These are phyloP conservation scores for Rutstroemia sydowiana DNA, from an alignment of 2,329 filamentous ascomycete genomes.

Conservation along the genomic window DNA sequence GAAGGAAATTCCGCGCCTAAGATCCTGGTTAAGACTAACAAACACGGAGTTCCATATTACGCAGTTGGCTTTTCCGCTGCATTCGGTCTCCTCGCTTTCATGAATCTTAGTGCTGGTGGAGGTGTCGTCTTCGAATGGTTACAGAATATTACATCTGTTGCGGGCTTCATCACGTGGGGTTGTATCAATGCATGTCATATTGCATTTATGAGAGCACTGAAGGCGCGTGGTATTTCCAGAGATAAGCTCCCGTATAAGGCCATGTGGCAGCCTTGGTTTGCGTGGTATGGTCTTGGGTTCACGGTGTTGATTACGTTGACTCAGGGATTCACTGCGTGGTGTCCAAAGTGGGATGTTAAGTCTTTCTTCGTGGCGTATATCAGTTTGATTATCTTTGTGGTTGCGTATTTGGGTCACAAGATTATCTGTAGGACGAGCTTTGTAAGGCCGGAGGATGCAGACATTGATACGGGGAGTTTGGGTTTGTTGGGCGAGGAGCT, in stretches of 20 bases:
- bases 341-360: slow-evolving; percentile 47
- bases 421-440: slow-evolving; percentile 31
- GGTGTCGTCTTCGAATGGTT: slow-evolving; percentile 64
- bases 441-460: slow-evolving; percentile 34
- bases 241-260: slow-evolving; percentile 53
- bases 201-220: slow-evolving; percentile 55
- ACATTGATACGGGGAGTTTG: slow-evolving; percentile 36
- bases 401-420: slow-evolving; percentile 56
- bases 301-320: slow-evolving; percentile 58
- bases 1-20: slow-evolving; percentile 48
- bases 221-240: slow-evolving; percentile 49
- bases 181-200: slow-evolving; percentile 59
- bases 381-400: slow-evolving; percentile 55
- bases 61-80: slow-evolving; percentile 46
- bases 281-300: slow-evolving; percentile 60
- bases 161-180: slow-evolving; percentile 64
- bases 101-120: slow-evolving; percentile 55
- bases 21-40: slow-evolving; percentile 44
- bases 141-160: slow-evolving; percentile 61
- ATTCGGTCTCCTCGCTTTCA: slow-evolving; percentile 58
- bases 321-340: slow-evolving; percentile 62
- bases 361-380: slow-evolving; percentile 59
- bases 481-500: not conserved
- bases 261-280: slow-evolving; percentile 54
- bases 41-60: slow-evolving; percentile 45